Evolutionary conservation across 495 filamentous ascomycete genomes (phyloP).

Genomic region (Podospora comata): DNA sequence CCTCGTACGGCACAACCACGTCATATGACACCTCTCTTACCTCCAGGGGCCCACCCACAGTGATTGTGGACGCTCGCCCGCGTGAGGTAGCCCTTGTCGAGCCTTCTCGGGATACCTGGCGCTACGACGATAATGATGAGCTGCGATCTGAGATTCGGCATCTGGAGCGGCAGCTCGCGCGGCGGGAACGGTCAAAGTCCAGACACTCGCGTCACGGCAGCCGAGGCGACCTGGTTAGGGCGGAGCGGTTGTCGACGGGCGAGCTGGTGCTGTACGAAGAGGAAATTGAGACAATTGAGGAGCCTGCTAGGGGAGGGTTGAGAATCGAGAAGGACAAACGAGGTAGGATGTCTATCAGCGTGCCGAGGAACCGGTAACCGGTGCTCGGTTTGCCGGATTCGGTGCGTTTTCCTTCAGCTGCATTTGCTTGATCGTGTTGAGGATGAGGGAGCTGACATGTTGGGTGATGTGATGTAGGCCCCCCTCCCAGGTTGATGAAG

Average conservation of each 20-base stretch:
- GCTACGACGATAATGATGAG: conserved; percentile 27
- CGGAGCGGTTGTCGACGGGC: conserved; percentile 47
- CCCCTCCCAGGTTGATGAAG: conserved; percentile 62
- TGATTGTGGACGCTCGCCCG: conserved; percentile 34
- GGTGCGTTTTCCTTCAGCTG: conserved; percentile 21
- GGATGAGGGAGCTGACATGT: conserved; percentile 23
- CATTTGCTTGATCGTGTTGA: not conserved
- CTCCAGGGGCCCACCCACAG: conserved; percentile 27
- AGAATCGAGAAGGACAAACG: conserved; percentile 77
- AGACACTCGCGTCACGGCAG: conserved; percentile 28
- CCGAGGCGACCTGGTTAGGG: conserved; percentile 40
- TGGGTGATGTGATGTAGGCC: conserved; percentile 28
- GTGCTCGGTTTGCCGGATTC: conserved; percentile 16
- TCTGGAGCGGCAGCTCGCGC: conserved; percentile 32
- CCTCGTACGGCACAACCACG: conserved; percentile 10
- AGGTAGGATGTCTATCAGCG: conserved; percentile 75
- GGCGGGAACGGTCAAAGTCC: conserved; percentile 11
- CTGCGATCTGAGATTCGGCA: conserved; percentile 44
- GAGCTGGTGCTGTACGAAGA: conserved; percentile 56
- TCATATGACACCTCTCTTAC: conserved; percentile 25
- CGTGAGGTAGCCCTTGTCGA: conserved; percentile 38
- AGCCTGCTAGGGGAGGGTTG: conserved; percentile 50
- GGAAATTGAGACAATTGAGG: conserved; percentile 50
- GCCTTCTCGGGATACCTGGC: not conserved
- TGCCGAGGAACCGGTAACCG: conserved; percentile 54